These are phyloP conservation scores for Corymbia citriodora DNA, from an alignment of 441 rosid genomes.

Conservation along the genomic window DNA sequence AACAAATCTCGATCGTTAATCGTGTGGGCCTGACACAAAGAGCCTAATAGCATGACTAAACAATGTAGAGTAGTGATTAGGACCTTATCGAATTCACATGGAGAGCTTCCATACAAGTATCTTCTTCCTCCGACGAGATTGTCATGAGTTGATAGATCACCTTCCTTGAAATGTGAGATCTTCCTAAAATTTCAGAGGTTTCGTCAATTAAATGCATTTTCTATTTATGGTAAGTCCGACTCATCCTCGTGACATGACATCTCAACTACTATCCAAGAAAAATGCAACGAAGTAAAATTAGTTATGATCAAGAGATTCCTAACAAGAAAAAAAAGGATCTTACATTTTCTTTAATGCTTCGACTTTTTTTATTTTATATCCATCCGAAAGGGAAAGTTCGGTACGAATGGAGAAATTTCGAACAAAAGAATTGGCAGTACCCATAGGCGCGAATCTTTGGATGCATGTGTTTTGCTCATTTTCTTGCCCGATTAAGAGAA, in stretches of 20 bases:
- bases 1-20: neutral
- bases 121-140: neutral
- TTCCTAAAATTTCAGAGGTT: neutral
- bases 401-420: no score
- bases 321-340: no score
- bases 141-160: neutral
- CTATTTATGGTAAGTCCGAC: neutral
- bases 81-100: no score
- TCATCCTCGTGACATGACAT: neutral
- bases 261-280: neutral
- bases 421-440: no score
- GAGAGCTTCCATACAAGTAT: neutral
- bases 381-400: no score
- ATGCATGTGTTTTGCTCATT: no score
- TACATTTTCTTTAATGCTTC: neutral
- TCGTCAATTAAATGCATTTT: neutral
- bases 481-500: no score
- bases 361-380: no score
- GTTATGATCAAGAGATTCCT: neutral
- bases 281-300: neutral
- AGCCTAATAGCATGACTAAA: neutral
- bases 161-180: neutral
- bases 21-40: rapidly evolving
- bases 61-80: neutral
- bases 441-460: no score